Conservation (phyloP, 2,329 filamentous ascomycete genomes). For the Trichothecium roseum region DNA sequence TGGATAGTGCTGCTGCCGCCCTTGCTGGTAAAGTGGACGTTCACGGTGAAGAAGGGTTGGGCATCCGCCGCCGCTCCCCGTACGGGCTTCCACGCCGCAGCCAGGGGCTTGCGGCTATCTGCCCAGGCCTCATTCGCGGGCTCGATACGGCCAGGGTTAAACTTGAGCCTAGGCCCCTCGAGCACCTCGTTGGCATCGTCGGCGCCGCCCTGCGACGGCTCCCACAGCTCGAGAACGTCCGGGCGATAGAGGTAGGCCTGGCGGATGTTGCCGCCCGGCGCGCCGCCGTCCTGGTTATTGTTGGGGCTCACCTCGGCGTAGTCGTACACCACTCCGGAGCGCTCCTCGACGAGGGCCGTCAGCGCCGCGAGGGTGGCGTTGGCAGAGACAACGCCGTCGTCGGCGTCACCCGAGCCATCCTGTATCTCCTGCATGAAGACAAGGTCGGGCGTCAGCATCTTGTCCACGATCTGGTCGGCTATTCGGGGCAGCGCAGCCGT, state of each 20-base stretch:
- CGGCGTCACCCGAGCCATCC: constrained; percentile 50
- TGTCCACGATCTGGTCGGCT: constrained; percentile 54
- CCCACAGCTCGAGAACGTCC: constrained; percentile 45
- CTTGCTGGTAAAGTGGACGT: constrained; percentile 60
- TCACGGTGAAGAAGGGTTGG: constrained; percentile 57
- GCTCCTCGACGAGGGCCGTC: constrained; percentile 35
- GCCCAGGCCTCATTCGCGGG: constrained; percentile 49
- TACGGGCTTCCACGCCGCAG: constrained; percentile 52
- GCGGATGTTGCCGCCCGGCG: constrained; percentile 63
- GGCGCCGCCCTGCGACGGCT: constrained; percentile 44
- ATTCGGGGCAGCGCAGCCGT: constrained; percentile 45
- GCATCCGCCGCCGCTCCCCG: constrained; percentile 33
- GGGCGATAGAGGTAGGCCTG: constrained; percentile 60
- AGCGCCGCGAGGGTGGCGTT: constrained; percentile 51
- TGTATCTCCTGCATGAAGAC: constrained; percentile 64
- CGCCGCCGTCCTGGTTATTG: constrained; percentile 52
- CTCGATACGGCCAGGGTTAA: constrained; percentile 60
- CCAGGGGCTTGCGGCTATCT: constrained; percentile 55
- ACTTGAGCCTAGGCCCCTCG: constrained; percentile 46
- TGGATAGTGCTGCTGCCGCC: constrained; percentile 54
- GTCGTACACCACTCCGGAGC: constrained; percentile 43
- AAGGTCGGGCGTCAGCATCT: constrained; percentile 52
- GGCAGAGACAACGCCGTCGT: constrained; percentile 46
- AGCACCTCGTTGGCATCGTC: constrained; percentile 48
- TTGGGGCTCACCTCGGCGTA: constrained; percentile 50